Percentiles rank a stretch among this genome's conserved stretches.
Conservation (phyloP, 306 rosid species). For the Geum urbanum region DNA sequence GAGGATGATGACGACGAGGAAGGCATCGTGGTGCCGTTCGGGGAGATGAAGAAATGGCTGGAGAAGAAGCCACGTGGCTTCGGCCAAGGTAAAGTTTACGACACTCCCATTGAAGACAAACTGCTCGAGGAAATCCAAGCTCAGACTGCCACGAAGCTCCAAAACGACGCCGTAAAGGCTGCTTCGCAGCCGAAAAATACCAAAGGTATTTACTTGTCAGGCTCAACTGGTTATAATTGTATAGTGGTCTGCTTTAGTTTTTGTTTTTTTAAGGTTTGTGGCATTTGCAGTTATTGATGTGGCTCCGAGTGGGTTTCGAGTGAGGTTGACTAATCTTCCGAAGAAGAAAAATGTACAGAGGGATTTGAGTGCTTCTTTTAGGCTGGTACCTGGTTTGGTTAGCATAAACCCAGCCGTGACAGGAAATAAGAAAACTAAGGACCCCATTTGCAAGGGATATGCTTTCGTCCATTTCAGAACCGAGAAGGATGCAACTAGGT, state of each 20-base stretch:
- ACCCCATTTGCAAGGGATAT: constrained; percentile 88
- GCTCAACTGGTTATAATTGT: neutral
- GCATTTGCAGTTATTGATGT: constrained; percentile 38
- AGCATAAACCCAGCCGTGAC: constrained; percentile 58
- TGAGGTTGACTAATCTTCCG: constrained; percentile 66
- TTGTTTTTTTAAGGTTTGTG: neutral
- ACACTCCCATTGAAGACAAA: constrained; percentile 74
- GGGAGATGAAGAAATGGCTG: constrained; percentile 55
- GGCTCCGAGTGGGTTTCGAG: constrained; percentile 46
- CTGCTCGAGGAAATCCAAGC: constrained; percentile 72
- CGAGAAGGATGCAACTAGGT: constrained; percentile 68
- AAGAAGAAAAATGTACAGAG: constrained; percentile 71
- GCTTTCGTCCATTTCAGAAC: constrained; percentile 72
- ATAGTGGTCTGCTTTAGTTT: neutral
- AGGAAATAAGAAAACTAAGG: constrained; percentile 92
- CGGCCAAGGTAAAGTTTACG: constrained; percentile 72
- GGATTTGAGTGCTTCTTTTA: constrained; percentile 67
- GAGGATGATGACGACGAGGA: constrained; percentile 39
- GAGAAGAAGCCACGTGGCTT: constrained; percentile 68
- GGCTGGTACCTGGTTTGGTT: constrained; percentile 55
- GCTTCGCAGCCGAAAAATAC: constrained; percentile 22
- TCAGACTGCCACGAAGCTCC: constrained; percentile 51
- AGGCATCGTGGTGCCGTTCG: constrained; percentile 38
- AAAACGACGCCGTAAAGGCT: constrained; percentile 27
- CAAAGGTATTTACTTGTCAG: constrained; percentile 29